A percentile compares a stretch with the other conserved stretches of the same genome.
Evolutionary conservation across 2,329 filamentous ascomycete genomes (phyloP).

Genomic region (Blumeria graminis): DNA sequence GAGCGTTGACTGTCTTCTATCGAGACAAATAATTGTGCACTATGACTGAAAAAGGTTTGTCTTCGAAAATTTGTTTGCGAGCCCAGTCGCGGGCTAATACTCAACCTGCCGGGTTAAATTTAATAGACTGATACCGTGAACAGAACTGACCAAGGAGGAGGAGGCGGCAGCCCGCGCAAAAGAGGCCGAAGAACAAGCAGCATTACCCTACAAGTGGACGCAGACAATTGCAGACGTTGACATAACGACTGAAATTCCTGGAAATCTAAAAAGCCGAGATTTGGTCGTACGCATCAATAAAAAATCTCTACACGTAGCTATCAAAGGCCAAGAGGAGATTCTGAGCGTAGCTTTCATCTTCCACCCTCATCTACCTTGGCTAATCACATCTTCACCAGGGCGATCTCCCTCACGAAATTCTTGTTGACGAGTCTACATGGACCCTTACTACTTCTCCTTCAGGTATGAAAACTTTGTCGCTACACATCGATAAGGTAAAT

Average conservation of each 20-base stretch:
- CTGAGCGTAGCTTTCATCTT: constrained; percentile 37
- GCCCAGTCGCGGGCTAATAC: background rate
- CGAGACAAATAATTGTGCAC: background rate
- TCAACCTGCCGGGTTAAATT: no score
- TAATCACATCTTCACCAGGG: constrained; percentile 29
- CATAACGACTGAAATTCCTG: constrained; percentile 52
- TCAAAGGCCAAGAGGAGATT: constrained; percentile 75
- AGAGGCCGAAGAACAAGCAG: constrained; percentile 69
- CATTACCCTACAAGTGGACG: constrained; percentile 90
- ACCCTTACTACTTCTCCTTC: constrained; percentile 46
- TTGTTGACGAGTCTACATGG: constrained; percentile 80
- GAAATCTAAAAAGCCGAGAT: constrained; percentile 64
- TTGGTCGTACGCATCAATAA: constrained; percentile 65
- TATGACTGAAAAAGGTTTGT: constrained; percentile 1
- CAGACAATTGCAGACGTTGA: constrained; percentile 82
- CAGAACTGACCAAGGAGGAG: constrained; percentile 20
- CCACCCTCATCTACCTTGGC: background rate
- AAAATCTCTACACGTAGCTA: constrained; percentile 47
- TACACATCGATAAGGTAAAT: constrained; percentile 87
- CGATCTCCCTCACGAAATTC: constrained; percentile 56
- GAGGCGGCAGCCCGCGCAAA: constrained; percentile 37
- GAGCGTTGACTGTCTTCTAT: no score
- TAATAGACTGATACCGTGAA: background rate
- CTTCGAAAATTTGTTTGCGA: background rate
- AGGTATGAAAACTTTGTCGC: constrained; percentile 45